Evolutionary conservation across 1,284 basidiomycete genomes (phyloP).

Genomic region (Inonotus obliquus): DNA sequence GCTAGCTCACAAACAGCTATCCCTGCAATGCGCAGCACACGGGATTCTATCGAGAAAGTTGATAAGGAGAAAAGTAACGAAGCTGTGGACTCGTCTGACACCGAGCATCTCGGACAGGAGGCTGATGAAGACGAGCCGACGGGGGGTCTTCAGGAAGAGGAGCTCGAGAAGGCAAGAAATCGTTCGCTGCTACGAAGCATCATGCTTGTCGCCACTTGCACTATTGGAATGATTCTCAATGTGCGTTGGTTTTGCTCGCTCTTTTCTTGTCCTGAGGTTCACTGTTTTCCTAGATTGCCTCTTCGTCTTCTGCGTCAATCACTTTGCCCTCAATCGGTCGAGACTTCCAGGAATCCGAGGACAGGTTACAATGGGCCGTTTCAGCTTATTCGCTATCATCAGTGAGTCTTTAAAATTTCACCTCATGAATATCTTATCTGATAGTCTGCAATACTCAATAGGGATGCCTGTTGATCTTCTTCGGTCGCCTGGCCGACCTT

Average conservation of each 20-base stretch:
- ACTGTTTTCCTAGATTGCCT: conserved; percentile 29
- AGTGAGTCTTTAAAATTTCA: conserved; percentile 28
- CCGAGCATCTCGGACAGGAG: neutral
- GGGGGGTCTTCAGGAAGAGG: neutral
- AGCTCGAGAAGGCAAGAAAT: neutral
- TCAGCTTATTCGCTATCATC: conserved; percentile 36
- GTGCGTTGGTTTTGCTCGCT: conserved; percentile 30
- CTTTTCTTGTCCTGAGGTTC: conserved; percentile 12
- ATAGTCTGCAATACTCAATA: conserved; percentile 27
- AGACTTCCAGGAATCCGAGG: conserved; percentile 43
- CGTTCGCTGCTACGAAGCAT: neutral
- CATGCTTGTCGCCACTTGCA: conserved; percentile 45
- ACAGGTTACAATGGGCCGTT: conserved; percentile 63
- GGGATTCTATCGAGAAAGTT: neutral
- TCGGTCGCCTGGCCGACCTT: conserved; percentile 69
- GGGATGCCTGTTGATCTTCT: conserved; percentile 70
- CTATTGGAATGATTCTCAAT: conserved; percentile 51
- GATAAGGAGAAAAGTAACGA: neutral
- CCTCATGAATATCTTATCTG: conserved; percentile 22
- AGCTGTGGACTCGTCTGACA: neutral
- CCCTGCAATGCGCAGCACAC: neutral
- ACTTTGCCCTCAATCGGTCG: conserved; percentile 58
- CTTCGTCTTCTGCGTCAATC: conserved; percentile 43
- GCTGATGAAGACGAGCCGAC: neutral
- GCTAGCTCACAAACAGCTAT: neutral